A percentile compares a stretch with the other conserved stretches of the same genome.
Conservation (phyloP, 2,329 filamentous ascomycete species). For the Chalaropsis thielavioides region DNA sequence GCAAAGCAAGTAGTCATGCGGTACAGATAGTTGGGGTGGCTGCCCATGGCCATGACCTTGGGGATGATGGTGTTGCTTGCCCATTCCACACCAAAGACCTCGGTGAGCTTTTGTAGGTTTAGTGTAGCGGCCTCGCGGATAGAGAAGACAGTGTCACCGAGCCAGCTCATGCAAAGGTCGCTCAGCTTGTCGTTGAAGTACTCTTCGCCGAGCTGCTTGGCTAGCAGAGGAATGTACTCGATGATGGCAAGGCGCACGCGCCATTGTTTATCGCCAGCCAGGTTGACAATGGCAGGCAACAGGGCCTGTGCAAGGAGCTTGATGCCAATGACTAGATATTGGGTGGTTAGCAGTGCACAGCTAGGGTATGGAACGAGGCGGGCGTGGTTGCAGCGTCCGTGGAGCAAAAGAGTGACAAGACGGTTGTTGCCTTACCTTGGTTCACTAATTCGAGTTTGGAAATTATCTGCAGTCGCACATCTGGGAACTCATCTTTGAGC, state of each 20-base stretch:
- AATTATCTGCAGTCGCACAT: slow-evolving; percentile 96
- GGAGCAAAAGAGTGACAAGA: not conserved
- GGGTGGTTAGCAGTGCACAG: not conserved
- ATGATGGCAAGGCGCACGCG: slow-evolving; percentile 94
- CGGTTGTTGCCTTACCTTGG: slow-evolving; percentile 45
- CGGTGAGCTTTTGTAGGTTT: slow-evolving; percentile 95
- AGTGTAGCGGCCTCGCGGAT: slow-evolving; percentile 95
- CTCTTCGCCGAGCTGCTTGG: slow-evolving; percentile 85
- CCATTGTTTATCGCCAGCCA: slow-evolving; percentile 99
- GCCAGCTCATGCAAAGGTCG: slow-evolving; percentile 93
- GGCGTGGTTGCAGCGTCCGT: not conserved
- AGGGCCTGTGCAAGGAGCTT: slow-evolving; percentile 92
- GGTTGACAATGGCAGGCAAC: slow-evolving; percentile 88
- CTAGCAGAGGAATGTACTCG: slow-evolving; percentile 94
- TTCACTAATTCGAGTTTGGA: slow-evolving; percentile 99
- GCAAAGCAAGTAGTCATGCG: slow-evolving; percentile 99
- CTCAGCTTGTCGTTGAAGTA: slow-evolving; percentile 98
- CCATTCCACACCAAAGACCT: slow-evolving; percentile 97
- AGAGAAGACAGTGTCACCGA: slow-evolving; percentile 96
- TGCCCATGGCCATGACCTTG: slow-evolving; percentile 96
- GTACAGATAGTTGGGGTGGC: slow-evolving; percentile 97
- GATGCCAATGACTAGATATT: slow-evolving; percentile 71
- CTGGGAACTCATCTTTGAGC: slow-evolving; percentile 98
- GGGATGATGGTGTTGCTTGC: slow-evolving; percentile 93
- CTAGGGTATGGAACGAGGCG: not conserved